Base-by-base conservation (phyloP, 768 basidiomycete species). In the Glaciozyma martinii region DNA sequence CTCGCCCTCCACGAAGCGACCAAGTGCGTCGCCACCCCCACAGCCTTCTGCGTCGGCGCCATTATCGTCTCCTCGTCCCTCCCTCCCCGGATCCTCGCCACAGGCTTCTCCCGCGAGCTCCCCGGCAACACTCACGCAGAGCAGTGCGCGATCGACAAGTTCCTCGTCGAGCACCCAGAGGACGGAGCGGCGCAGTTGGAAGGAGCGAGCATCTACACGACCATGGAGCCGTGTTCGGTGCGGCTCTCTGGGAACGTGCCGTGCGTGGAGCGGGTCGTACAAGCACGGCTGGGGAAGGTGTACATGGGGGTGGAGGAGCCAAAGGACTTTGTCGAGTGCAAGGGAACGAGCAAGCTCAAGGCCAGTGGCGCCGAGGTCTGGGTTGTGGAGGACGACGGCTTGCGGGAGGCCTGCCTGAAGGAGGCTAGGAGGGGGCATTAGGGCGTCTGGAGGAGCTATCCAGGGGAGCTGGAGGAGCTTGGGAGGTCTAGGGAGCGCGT, bases 101-200 rank as follows among this genome's bases (percentile, higher is more conserved):
- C 85, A 3, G 91, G 91, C 23, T 91, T 86, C 78, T 97, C 93
- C 30, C 82, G 95, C 73, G 92, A 97, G 74, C 81, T 97, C 0
- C 80, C 84, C 6, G 94, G 93, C 60, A 98, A 98, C 74, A 97
- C 94, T 5, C 94, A 99, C 76, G 94, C 93, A 16, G 94, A 99
- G 78, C 90, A 91, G 29, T 94, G 94, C 75, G 92, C 93, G 2
- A 78, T 99, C 60, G 74, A 82, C 49, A 95, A 97, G 73, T 82
- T 85, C 42, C 60, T 70, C 72, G 6, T 64, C 74, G 32, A 29
- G 13, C 25, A 37, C 30, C 44, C 25, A 10, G 23, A 27, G 61
- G 25, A 52, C 40, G 30, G 37, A 56, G 57, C 19, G 53, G 21
- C 37, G 49, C 53, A 30, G 37, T 37, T n/a, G 73, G 93, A 32